Evolutionary conservation across 2,329 filamentous ascomycete genomes (phyloP), one percentile per base, ranked within the genome.

Genomic region (Neofusicoccum parvum): DNA sequence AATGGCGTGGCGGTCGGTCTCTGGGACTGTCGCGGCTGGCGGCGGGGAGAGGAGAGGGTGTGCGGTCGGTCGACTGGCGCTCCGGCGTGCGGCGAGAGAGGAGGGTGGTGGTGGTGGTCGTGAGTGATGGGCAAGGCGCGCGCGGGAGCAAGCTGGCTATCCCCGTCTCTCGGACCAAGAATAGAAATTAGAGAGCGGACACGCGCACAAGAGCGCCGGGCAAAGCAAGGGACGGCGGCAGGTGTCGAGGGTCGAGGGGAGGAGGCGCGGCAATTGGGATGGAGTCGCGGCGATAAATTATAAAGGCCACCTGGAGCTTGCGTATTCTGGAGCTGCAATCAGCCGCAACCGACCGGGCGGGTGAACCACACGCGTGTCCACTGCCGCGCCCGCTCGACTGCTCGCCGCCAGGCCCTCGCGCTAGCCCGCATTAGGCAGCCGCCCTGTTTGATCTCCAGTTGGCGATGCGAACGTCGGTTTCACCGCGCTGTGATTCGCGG

Each of bases 251-350:
- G 43, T 10, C 14, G 27, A 37, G 41, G 7, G 43, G 43, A 12
- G 39, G n/a, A 36, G 56, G 43, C 41, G 56, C 56, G 56, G 43
- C 56, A 60, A 60, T 60, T 48, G 56, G 43, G 56, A 32, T n/a
- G 20, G 37, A 23, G 49, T 27, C n/a, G 51, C 17, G 20, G 54
- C 54, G 39, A 59, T 59, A 59, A 59, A 59, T 46, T 60, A 36
- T 60, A 48, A 37, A 60, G 56, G 56, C 56, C 56, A 60, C 56
- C 56, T 60, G 56, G 56, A 60, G 56, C 56, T 60, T 60, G 56
- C 56, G 56, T 48, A 60, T 23, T 39, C 43, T 37, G 50, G 9
- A 17, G 54, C 39, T 59, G 54, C 56, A 48, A 60, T 48, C 41
- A 60, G 56, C 54, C 56, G 43, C 43, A 48, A 59, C 39, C 54